A percentile compares a stretch with the other conserved stretches of the same genome.
Evolutionary conservation across 2,329 filamentous ascomycete species (phyloP).

Genomic region (Fusarium nygamai): DNA sequence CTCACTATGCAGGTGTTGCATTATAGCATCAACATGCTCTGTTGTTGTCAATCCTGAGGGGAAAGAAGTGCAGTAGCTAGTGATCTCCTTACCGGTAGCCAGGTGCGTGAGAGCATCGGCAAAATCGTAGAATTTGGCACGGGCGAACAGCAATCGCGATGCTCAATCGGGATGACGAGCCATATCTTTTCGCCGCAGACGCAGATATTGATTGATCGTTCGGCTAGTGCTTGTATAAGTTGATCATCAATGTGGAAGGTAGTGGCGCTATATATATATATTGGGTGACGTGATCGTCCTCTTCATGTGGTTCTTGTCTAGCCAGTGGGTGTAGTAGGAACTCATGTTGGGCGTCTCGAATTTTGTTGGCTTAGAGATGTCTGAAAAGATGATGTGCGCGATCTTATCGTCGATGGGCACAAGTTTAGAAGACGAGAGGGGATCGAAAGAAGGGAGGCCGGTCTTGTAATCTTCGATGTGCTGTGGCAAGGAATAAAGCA

Average conservation of each 20-base stretch:
- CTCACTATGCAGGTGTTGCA: too few relatives aligned
- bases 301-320: neutral
- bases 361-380: neutral
- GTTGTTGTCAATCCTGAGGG: too few relatives aligned
- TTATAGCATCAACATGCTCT: too few relatives aligned
- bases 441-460: too few relatives aligned
- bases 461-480: too few relatives aligned
- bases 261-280: too few relatives aligned
- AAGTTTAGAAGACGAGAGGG: neutral
- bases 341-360: neutral
- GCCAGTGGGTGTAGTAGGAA: neutral
- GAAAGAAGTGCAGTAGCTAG: neutral
- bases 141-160: neutral
- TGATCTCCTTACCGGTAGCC: neutral
- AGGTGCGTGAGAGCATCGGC: neutral
- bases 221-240: too few relatives aligned
- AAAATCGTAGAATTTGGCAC: neutral
- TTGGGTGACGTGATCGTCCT: too few relatives aligned
- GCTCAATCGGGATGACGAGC: too few relatives aligned
- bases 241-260: too few relatives aligned
- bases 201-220: too few relatives aligned
- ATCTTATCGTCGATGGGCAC: neutral
- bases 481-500: neutral
- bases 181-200: too few relatives aligned
- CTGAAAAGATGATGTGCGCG: neutral